Base-by-base conservation (phyloP, 495 filamentous ascomycete species). In the Aspergillus bertholletiae region DNA sequence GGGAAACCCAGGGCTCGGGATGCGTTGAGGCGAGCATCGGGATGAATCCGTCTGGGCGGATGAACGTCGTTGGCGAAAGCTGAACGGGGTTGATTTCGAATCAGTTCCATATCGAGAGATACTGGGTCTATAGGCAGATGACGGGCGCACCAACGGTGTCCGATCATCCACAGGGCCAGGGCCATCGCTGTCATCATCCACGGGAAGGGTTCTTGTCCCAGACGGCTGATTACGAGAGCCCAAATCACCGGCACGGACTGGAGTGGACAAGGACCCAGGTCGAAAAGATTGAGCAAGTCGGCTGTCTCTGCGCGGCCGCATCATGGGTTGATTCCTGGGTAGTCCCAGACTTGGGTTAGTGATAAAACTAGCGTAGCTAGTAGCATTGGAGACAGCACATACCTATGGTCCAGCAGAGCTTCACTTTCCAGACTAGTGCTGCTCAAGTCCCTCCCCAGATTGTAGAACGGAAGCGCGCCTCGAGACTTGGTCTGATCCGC, bases 351-450 rank as follows among this genome's bases (percentile, higher is more conserved):
- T n/a, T 6, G 13, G 7, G 34, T 37, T 15, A 37, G 34, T 37
- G 30, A 37, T n/a, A 15, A 15, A n/a, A 37, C 30, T 13, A 34
- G 30, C 11, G 5, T 37, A 37, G 43, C 39, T 24, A 41, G 35
- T 12, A 45, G 9, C 22, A 20, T 26, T 17, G 49, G 5, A 35
- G 18, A 12, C 18, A 1, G 34, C 55, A 47, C 62, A 41, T 73
- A 90, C 88, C 88, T 79, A 62, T 96, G 90, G 64, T 95, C 90
- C 40, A 95, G 70, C 44, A 95, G 74, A 4, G 82, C 84, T 60
- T 90, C 83, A 63, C 88, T 93, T 51, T 92, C 90, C 49, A 96
- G 71, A 63, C 90, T 95, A 5, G 88, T 90, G 64, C 77, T 85
- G 67, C 90, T 96, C 55, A 85, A 49, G 64, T 86, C 88, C 46